Evolutionary conservation across 306 rosid genomes (phyloP), one percentile per base, ranked within the genome.

Genomic region (Cicer pinnatifidum): DNA sequence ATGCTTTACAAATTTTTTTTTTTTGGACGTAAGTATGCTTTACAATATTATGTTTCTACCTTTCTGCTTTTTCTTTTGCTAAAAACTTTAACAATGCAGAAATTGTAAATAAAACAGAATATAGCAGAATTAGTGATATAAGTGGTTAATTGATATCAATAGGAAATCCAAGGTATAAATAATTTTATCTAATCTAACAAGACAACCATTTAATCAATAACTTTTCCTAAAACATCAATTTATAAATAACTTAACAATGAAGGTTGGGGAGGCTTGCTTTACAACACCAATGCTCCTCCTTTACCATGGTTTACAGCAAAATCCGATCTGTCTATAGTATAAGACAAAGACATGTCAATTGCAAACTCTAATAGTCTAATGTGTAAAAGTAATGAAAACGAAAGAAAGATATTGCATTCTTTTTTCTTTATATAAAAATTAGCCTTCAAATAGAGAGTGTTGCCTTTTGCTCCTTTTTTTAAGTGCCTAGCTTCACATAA

Each of bases 201-300:
- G 35, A 28, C 35, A 28, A 28, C 5, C 35, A 28, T 28, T 28
- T 28, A 28, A 28, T 28, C 5, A 28, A 28, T 3, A 28, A 28
- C 5, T 28, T 28, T 28, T 3, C 35, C 0, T 3, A 28, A 28
- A 28, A 28, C 4, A 28, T 3, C 35, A 28, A 47, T 5, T 48
- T 5, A 47, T 7, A 33, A 59, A 39, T 41, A 64, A 72, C 68
- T 72, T 58, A 72, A 35, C 53, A 15, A 6, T 15, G 35, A 72
- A 79, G 73, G 3, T 35, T 71, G 40, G 1, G 16, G 16, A 53
- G 15, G 7, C 67, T 64, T 64, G 17, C 73, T 78, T 78, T 64
- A 70, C 82, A 64, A 64, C 61, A 68, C 61, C 50, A 11, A 28
- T 41, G 40, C 40, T 12, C 8, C 9, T 12, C 17, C 19, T 63